A percentile compares a stretch with the other conserved stretches of the same genome.
These are phyloP conservation scores for Carnegiea gigantea DNA, from an alignment of 179 eudicot genomes.

Conservation along the genomic window DNA sequence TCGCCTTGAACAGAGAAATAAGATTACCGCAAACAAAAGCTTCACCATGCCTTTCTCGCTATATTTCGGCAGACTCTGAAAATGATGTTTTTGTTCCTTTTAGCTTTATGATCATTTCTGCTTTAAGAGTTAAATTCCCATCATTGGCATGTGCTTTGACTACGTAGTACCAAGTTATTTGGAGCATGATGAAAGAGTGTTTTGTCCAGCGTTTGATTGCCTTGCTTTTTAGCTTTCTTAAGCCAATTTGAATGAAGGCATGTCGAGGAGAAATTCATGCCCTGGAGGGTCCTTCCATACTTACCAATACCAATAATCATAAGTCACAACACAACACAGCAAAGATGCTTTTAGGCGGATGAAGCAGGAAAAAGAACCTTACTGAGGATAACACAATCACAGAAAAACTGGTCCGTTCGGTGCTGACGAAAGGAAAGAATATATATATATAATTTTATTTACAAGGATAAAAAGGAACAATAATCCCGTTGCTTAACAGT, in stretches of 20 bases:
- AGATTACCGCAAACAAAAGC: constrained; percentile 29
- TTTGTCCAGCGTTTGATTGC: not conserved
- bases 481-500: too few species aligned
- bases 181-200: not conserved
- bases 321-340: too few species aligned
- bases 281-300: not conserved
- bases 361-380: too few species aligned
- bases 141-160: not conserved
- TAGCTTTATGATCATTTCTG: constrained; percentile 13
- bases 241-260: not conserved
- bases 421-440: too few species aligned
- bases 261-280: not conserved
- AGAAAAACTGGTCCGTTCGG: too few species aligned
- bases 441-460: too few species aligned
- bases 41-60: constrained; percentile 10
- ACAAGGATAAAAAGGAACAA: too few species aligned
- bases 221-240: not conserved
- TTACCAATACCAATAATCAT: too few species aligned
- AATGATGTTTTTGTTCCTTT: not conserved
- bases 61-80: constrained; percentile 11
- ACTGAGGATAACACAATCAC: too few species aligned
- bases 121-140: constrained; percentile 2
- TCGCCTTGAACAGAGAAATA: constrained; percentile 22
- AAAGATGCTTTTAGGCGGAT: too few species aligned
- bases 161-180: not conserved